Evolutionary conservation across 2,329 filamentous ascomycete species (phyloP), one percentile per base, ranked within the genome.

Genomic region (Colletotrichum tropicale): DNA sequence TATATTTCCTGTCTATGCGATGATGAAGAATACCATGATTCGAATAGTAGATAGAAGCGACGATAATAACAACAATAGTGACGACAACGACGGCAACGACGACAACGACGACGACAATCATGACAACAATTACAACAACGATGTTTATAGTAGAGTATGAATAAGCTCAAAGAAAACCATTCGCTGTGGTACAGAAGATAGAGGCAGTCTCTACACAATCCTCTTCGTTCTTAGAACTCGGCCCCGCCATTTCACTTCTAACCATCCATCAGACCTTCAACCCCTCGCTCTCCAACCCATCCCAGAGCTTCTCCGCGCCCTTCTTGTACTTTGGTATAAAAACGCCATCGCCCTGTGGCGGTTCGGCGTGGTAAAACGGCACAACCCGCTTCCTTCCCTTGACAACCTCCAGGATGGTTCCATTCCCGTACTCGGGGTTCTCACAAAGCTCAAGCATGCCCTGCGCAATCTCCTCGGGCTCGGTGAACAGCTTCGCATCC

Each of bases 321-420:
- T 78, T 74, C 13, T 65, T 28, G 66, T 81, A 80, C 7, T 80
- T 81, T 3, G 80, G 77, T n/a, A 83, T 62, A 21, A 78, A 32
- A 5, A 76, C 70, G 10, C 78, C 79, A 6, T 75, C 77, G 8
- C 80, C 79, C 13, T 73, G 77, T 2, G 82, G 82, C 10, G 78
- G 78, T 21, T 79, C 79, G 13, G 78, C 78, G 38, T 82, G 77
- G 56, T 79, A 83, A 16, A 79, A 61, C 28, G 82, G 82, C 4
- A 84, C 79, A 2, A 82, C 81, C 38, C 82, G 78, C 58, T 71
- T 80, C 28, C 67, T 74, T 4, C 70, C 76, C 43, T 74, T 77
- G 13, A 77, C 78, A 28, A 85, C 79, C 70, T 84, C 81, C 24
- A 84, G 69, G 24, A 85, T 83, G 2, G 83, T 84, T 8, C 82